phyloP scores from a whole-genome alignment of 1,139 yeast species.

The Suhomyces bolitotheri region DNA sequence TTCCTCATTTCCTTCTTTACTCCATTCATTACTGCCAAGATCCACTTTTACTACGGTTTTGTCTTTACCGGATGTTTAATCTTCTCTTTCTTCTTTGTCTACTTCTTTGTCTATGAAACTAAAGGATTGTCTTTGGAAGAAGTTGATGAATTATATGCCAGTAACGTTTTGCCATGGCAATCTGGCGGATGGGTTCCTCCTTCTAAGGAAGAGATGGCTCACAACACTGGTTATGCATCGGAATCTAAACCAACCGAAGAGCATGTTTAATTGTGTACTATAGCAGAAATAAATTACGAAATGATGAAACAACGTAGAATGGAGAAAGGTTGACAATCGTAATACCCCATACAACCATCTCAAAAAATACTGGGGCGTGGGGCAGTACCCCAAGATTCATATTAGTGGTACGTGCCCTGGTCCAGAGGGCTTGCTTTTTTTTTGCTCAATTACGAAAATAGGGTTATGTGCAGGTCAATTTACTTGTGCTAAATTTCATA shows the following conservation, averaged over 20 bases:
- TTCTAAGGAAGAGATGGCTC: conserved; percentile 30
- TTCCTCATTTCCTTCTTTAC: conserved; percentile 76
- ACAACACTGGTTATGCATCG: conserved; percentile 29
- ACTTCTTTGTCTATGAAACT: conserved; percentile 70
- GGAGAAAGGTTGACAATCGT: too few species aligned
- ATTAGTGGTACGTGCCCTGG: too few species aligned
- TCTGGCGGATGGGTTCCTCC: conserved; percentile 49
- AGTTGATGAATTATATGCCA: conserved; percentile 63
- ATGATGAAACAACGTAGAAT: too few species aligned
- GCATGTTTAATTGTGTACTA: conserved; percentile 12
- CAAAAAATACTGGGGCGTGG: too few species aligned
- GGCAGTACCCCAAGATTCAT: too few species aligned
- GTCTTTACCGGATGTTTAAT: conserved; percentile 72
- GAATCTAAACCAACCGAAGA: conserved; percentile 30
- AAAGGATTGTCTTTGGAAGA: conserved; percentile 75
- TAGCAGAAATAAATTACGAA: conserved; percentile 1
- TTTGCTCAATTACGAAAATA: too few species aligned
- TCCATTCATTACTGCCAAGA: conserved; percentile 60
- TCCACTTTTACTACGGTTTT: conserved; percentile 65
- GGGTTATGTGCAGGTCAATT: too few species aligned
- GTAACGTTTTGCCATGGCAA: conserved; percentile 47
- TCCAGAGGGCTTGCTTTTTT: too few species aligned
- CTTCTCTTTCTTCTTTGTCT: conserved; percentile 60
- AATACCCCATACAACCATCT: too few species aligned
- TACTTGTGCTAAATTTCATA: too few species aligned